These are phyloP conservation scores for Cyberlindnera xishuangbannaensis DNA, from an alignment of 805 yeast species.

Conservation along the genomic window DNA sequence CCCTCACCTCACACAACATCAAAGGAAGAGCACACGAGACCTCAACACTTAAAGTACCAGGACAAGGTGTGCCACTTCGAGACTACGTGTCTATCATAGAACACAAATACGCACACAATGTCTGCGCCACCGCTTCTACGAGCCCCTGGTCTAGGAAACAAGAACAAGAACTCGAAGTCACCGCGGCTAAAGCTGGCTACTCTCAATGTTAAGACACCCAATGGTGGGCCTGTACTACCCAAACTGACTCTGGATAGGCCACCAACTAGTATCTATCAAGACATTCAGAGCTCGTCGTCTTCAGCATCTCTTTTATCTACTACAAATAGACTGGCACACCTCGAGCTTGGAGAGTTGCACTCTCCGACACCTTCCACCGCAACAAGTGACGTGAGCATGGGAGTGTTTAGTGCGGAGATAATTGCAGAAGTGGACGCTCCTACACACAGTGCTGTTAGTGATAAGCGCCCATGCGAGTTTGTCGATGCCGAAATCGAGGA, in stretches of 20 bases:
- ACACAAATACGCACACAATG: too few relatives aligned
- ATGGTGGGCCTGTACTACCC: conserved; percentile 1
- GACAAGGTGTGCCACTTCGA: too few relatives aligned
- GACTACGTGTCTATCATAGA: too few relatives aligned
- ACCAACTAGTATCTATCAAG: conserved; percentile 8
- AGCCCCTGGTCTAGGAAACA: conserved; percentile 44
- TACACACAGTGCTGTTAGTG: conserved; percentile 23
- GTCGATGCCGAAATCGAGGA: conserved; percentile 28
- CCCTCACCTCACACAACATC: too few relatives aligned
- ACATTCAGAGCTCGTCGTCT: conserved; percentile 13
- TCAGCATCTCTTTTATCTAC: conserved; percentile 19
- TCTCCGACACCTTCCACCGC: conserved; percentile 28
- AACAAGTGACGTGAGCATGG: conserved; percentile 22
- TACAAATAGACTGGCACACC: conserved; percentile 16
- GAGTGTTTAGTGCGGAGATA: conserved; percentile 27
- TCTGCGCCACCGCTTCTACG: conserved; percentile 34
- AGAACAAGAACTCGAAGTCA: conserved; percentile 34
- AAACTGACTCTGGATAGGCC: conserved; percentile 1
- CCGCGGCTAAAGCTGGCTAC: conserved; percentile 41
- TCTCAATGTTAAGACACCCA: conserved; percentile 19
- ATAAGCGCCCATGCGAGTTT: conserved; percentile 22
- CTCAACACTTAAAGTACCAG: too few relatives aligned
- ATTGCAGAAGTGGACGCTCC: conserved; percentile 23
- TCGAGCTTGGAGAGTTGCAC: conserved; percentile 16
- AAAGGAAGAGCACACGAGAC: too few relatives aligned